A percentile compares a stretch with the other conserved stretches of the same genome.
phyloP scores from a whole-genome alignment of 148 eudicot species.

The Vaccinium vitisidaea region DNA sequence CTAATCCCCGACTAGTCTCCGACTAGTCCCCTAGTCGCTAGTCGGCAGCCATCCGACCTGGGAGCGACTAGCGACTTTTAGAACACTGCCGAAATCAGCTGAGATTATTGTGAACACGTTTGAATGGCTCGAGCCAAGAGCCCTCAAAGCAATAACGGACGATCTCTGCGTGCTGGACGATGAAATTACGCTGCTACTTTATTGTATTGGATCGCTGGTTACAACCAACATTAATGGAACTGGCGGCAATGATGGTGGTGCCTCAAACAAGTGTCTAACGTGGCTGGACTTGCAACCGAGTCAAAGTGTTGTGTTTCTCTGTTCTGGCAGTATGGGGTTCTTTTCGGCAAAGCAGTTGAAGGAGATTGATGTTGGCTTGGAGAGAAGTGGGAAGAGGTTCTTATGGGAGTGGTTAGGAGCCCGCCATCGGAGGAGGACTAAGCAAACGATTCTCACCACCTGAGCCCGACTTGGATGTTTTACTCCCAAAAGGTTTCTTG shows the following conservation, averaged over 20 bases:
- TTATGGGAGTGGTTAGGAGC: slow-evolving; percentile 28
- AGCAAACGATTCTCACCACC: slow-evolving; percentile 16
- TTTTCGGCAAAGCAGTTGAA: slow-evolving; percentile 39
- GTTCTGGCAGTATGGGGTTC: slow-evolving; percentile 50
- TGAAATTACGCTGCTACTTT: slow-evolving; percentile 35
- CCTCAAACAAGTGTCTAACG: slow-evolving; percentile 34
- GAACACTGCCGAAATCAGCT: slow-evolving; percentile 28
- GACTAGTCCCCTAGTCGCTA: too few species aligned
- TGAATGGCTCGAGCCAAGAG: slow-evolving; percentile 31
- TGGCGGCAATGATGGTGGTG: not conserved
- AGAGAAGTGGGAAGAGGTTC: slow-evolving; percentile 48
- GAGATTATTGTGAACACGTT: slow-evolving; percentile 44
- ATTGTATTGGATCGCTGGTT: slow-evolving; percentile 48
- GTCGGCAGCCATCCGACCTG: too few species aligned
- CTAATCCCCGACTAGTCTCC: too few species aligned
- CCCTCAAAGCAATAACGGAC: slow-evolving; percentile 26
- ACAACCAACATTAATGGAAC: not conserved
- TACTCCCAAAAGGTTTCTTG: slow-evolving; percentile 49
- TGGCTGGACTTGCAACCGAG: slow-evolving; percentile 60
- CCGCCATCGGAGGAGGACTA: slow-evolving; percentile 29
- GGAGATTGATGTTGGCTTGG: slow-evolving; percentile 54
- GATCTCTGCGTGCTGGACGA: slow-evolving; percentile 29
- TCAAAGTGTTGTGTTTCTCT: slow-evolving; percentile 45
- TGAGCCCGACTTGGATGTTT: slow-evolving; percentile 29
- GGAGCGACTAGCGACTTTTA: too few species aligned